phyloP scores from a whole-genome alignment of 177 flowering plant species.

The Vitis hybrid region DNA sequence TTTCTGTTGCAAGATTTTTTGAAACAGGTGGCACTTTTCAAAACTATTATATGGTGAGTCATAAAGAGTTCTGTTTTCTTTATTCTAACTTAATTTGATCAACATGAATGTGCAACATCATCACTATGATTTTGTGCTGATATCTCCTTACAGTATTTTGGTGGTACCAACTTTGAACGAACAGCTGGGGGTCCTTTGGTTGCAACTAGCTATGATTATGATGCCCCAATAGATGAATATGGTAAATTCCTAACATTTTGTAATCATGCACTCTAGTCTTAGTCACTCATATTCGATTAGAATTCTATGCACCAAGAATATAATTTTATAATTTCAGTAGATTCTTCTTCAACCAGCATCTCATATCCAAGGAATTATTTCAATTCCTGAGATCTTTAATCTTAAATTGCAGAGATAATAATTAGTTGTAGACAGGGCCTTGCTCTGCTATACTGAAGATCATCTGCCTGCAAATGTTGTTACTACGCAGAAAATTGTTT shows the following conservation, averaged over 20 bases:
- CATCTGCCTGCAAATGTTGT: not conserved
- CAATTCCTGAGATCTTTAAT: not conserved
- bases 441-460: not conserved
- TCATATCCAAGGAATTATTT: not conserved
- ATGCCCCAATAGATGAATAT: conserved; percentile 63
- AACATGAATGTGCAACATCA: not conserved
- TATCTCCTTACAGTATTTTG: conserved; percentile 41
- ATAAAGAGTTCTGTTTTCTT: not conserved
- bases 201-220: conserved; percentile 59
- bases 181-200: conserved; percentile 56
- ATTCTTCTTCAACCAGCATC: not conserved
- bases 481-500: not conserved
- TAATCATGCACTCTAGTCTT: not conserved
- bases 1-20: conserved; percentile 56
- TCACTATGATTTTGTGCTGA: not conserved
- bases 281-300: not conserved
- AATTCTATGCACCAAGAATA: not conserved
- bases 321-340: not conserved
- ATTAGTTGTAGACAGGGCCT: too few relatives aligned
- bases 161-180: conserved; percentile 57
- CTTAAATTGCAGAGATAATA: not conserved
- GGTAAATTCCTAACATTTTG: conserved; percentile 23
- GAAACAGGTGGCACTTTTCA: conserved; percentile 52
- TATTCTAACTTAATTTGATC: not conserved
- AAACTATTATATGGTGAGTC: conserved; percentile 54